Evolutionary conservation across 768 basidiomycete genomes (phyloP), one percentile per base, ranked within the genome.

Genomic region (Suillus brevipes): DNA sequence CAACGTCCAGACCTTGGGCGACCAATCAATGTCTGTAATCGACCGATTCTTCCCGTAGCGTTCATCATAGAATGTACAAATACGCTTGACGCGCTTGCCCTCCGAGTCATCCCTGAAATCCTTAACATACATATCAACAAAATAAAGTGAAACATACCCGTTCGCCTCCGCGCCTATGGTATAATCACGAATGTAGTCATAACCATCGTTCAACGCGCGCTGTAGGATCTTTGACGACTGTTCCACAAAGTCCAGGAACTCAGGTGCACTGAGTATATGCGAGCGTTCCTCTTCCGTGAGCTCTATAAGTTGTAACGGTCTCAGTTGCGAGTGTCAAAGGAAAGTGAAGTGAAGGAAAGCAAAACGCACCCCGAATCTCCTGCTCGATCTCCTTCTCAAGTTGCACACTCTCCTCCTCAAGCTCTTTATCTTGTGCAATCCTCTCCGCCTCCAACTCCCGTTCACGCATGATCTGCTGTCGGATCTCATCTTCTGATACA

Each of bases 1-100:
- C 34, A 20, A 53, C 31, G 56, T 50, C 31, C 7, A 64, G 67
- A 94, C 97, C 83, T 98, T 98, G 3, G 94, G 94, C 60, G 96
- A 98, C 97, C 97, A 99, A 71, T 98, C 97, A 14, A 98, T 82
- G 69, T 94, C 95, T 1, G 97, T 99, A 66, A 99, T 93, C 7
- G 96, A 97, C 61, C 97, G 82, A 73, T 97, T 95, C 77, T 92
- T 94, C 7, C 91, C 91, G 78, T 93, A 92, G 56, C 92, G 84
- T 73, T 97, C 94, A 72, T 97, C 96, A 68, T 83, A 89, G 79
- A 99, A 99, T 55, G 91, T 89, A 71, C 97, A 98, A n/a, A 97
- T 82, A n/a, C 89, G 85, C 75, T 97, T 95, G 49, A 98, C 90
- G 58, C 89, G 88, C 69, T 89, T 88, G 9, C 94, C 95, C 78